Percentiles rank a stretch among this genome's conserved stretches.
Conservation (phyloP, 2,329 filamentous ascomycete species). For the Meredithiella fracta region DNA sequence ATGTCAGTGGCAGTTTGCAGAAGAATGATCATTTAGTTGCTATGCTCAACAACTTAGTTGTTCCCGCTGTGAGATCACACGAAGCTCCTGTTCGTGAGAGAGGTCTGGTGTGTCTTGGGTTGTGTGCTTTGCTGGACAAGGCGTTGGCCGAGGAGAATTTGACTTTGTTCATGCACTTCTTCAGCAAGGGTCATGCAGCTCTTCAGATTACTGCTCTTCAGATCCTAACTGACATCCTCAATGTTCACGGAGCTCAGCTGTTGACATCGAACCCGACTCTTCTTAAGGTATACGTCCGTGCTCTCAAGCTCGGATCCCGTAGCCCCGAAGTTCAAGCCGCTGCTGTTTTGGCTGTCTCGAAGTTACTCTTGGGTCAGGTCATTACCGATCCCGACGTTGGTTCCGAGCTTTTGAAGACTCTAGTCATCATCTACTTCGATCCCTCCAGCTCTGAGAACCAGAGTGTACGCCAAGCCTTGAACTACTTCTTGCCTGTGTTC, state of each 20-base stretch:
- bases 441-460: slow-evolving; percentile 67
- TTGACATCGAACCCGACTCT: slow-evolving; percentile 51
- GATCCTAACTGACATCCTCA: slow-evolving; percentile 83
- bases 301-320: slow-evolving; percentile 54
- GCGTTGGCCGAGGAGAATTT: slow-evolving; percentile 86
- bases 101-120: slow-evolving; percentile 72
- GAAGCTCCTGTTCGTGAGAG: slow-evolving; percentile 85
- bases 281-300: slow-evolving; percentile 72
- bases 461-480: slow-evolving; percentile 67
- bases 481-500: slow-evolving; percentile 90
- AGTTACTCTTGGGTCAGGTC: slow-evolving; percentile 66
- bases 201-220: slow-evolving; percentile 82
- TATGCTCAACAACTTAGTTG: slow-evolving; percentile 95
- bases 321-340: slow-evolving; percentile 62
- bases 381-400: slow-evolving; percentile 53
- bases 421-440: slow-evolving; percentile 79
- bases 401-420: slow-evolving; percentile 63
- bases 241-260: slow-evolving; percentile 70
- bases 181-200: slow-evolving; percentile 76
- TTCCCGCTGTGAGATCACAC: slow-evolving; percentile 84
- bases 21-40: slow-evolving; percentile 81
- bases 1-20: slow-evolving; percentile 75
- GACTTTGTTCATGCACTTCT: slow-evolving; percentile 87
- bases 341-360: slow-evolving; percentile 66
- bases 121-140: slow-evolving; percentile 82